phyloP scores from a whole-genome alignment of 305 asterid species.

The Lippia alba region DNA sequence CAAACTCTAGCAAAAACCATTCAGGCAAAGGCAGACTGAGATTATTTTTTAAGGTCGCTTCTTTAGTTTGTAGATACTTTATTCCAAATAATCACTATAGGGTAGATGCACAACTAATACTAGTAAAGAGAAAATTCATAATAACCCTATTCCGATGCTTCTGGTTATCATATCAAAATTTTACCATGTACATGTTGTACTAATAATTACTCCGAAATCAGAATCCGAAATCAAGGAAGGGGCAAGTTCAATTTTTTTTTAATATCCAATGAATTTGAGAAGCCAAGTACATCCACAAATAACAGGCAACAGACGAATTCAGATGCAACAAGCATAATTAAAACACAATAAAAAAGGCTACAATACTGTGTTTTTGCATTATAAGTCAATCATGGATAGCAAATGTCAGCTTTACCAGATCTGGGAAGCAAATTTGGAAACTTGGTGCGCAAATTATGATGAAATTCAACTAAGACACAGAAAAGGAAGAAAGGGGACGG shows the following conservation, averaged over 20 bases:
- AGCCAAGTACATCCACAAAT: not conserved
- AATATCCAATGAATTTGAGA: not conserved
- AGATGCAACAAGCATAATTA: too few relatives aligned
- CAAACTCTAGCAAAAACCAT: not conserved
- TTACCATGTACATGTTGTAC: slow-evolving; percentile 1
- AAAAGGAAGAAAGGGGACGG: not conserved
- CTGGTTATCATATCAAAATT: not conserved
- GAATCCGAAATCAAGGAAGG: not conserved
- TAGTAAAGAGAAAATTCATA: slow-evolving; percentile 8
- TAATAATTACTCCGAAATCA: not conserved
- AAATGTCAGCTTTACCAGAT: not conserved
- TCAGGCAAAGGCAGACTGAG: not conserved
- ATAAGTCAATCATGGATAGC: not conserved
- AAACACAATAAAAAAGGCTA: too few relatives aligned
- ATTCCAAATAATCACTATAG: slow-evolving; percentile 9
- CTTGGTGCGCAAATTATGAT: not conserved
- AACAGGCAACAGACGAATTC: too few relatives aligned
- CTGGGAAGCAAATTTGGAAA: not conserved
- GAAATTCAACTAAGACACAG: not conserved
- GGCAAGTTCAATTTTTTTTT: not conserved
- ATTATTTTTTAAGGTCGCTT: not conserved
- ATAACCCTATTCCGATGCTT: slow-evolving; percentile 15
- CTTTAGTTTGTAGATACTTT: slow-evolving; percentile 8
- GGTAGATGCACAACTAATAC: slow-evolving; percentile 6
- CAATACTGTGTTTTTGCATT: not conserved